phyloP scores from a whole-genome alignment of 2,329 filamentous ascomycete genomes.

The Epichloe festucae region DNA sequence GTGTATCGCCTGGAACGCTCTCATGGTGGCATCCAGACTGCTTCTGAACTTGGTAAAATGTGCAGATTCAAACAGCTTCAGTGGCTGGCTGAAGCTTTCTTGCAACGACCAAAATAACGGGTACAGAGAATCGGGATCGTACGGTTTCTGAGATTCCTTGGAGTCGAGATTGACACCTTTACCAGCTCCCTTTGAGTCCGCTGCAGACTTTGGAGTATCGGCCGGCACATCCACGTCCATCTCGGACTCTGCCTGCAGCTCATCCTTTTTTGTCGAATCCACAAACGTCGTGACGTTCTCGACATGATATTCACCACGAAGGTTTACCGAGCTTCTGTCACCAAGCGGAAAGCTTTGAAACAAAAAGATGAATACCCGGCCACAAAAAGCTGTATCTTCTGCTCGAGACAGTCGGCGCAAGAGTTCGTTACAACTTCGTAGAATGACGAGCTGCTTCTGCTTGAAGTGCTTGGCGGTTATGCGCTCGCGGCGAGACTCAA shows the following conservation, averaged over 20 bases:
- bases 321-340: conserved; percentile 93
- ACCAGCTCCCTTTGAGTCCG: conserved; percentile 5
- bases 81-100: conserved; percentile 81
- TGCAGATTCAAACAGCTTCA: conserved; percentile 58
- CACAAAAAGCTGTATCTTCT: conserved; percentile 94
- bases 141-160: conserved; percentile 35
- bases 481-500: conserved; percentile 82
- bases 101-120: conserved; percentile 91
- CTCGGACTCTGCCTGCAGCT: conserved; percentile 9
- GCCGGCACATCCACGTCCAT: conserved; percentile 55
- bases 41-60: conserved; percentile 72
- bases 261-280: conserved; percentile 22
- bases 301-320: conserved; percentile 87
- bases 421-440: conserved; percentile 92
- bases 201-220: conserved; percentile 16
- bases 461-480: conserved; percentile 72
- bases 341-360: conserved; percentile 96
- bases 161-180: conserved; percentile 30
- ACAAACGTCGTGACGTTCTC: conserved; percentile 87
- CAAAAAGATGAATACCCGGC: conserved; percentile 93
- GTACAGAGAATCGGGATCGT: conserved; percentile 65
- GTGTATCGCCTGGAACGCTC: conserved; percentile 38
- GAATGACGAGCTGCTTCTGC: conserved; percentile 74
- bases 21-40: conserved; percentile 55
- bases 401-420: conserved; percentile 87